phyloP scores from a whole-genome alignment of 352 stramenopile genomes.

The Phytophthora nicotianae region DNA sequence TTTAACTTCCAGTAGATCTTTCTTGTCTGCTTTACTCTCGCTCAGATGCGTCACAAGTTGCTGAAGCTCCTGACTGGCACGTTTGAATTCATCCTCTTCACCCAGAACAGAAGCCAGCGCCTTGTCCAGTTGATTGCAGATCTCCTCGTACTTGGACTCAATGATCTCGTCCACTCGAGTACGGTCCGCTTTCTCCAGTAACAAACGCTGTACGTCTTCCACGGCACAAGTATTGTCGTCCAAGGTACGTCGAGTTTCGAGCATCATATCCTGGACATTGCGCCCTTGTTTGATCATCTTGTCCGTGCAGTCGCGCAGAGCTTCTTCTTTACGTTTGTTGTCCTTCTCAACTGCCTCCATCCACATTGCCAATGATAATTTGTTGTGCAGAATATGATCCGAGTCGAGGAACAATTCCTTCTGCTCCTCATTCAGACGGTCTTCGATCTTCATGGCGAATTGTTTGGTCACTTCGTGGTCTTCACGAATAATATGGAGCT shows the following conservation, averaged over 20 bases:
- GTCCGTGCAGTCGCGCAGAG: slow-evolving; percentile 78
- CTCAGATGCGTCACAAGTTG: slow-evolving; percentile 80
- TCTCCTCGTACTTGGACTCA: slow-evolving; percentile 92
- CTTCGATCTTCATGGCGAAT: slow-evolving; percentile 85
- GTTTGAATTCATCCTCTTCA: slow-evolving; percentile 91
- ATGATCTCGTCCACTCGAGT: slow-evolving; percentile 89
- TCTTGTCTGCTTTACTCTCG: slow-evolving; percentile 86
- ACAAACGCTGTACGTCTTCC: slow-evolving; percentile 78
- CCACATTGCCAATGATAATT: slow-evolving; percentile 81
- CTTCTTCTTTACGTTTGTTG: slow-evolving; percentile 71
- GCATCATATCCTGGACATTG: slow-evolving; percentile 89
- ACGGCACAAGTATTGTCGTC: slow-evolving; percentile 88
- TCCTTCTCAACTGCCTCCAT: slow-evolving; percentile 79
- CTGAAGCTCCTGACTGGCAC: slow-evolving; percentile 82
- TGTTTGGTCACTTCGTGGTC: slow-evolving; percentile 82
- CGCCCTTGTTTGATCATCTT: slow-evolving; percentile 83
- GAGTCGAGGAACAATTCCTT: slow-evolving; percentile 83
- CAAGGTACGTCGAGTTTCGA: slow-evolving; percentile 77
- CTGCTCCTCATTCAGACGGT: slow-evolving; percentile 82
- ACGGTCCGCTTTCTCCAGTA: slow-evolving; percentile 81
- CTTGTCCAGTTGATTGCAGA: slow-evolving; percentile 92
- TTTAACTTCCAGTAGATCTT: slow-evolving; percentile 86
- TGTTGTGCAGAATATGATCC: slow-evolving; percentile 80
- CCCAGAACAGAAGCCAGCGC: slow-evolving; percentile 83
- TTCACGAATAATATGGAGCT: slow-evolving; percentile 54